Evolutionary conservation across 441 rosid species (phyloP).

Genomic region (Macaranga tanarius): DNA sequence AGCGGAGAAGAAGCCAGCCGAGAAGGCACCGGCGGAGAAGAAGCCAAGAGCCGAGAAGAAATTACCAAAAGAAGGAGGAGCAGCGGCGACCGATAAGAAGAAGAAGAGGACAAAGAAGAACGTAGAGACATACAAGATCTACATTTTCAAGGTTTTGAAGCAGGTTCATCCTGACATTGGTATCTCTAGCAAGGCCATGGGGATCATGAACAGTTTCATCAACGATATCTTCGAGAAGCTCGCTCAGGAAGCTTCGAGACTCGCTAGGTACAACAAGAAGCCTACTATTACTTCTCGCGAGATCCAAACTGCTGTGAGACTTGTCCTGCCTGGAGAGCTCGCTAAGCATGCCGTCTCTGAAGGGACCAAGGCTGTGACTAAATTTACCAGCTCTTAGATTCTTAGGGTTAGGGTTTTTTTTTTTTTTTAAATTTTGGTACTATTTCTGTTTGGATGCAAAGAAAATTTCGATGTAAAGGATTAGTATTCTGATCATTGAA

Average conservation of each 20-base stretch:
- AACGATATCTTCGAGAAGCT: constrained; percentile 35
- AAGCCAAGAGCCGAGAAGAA: constrained; percentile 33
- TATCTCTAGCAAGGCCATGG: constrained; percentile 34
- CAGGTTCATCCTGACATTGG: constrained; percentile 35
- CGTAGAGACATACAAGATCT: constrained; percentile 31
- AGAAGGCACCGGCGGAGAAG: constrained; percentile 32
- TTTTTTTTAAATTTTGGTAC: neutral
- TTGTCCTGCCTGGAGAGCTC: constrained; percentile 31
- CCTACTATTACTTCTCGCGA: constrained; percentile 32
- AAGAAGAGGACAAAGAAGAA: constrained; percentile 33
- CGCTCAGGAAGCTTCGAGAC: constrained; percentile 26
- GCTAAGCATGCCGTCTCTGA: constrained; percentile 36
- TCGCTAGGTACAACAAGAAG: constrained; percentile 32
- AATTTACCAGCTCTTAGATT: constrained; percentile 37
- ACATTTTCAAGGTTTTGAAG: constrained; percentile 32
- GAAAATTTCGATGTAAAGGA: constrained; percentile 11
- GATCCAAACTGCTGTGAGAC: constrained; percentile 33
- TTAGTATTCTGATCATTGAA: neutral
- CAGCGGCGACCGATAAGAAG: constrained; percentile 24
- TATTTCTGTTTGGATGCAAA: neutral
- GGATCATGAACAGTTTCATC: constrained; percentile 34
- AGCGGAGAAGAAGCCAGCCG: constrained; percentile 28
- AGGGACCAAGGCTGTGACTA: constrained; percentile 32
- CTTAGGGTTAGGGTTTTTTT: constrained; percentile 6
- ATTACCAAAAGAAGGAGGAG: constrained; percentile 30